Conservation (phyloP, 331 rosid genomes). For the Quercus lobata region DNA sequence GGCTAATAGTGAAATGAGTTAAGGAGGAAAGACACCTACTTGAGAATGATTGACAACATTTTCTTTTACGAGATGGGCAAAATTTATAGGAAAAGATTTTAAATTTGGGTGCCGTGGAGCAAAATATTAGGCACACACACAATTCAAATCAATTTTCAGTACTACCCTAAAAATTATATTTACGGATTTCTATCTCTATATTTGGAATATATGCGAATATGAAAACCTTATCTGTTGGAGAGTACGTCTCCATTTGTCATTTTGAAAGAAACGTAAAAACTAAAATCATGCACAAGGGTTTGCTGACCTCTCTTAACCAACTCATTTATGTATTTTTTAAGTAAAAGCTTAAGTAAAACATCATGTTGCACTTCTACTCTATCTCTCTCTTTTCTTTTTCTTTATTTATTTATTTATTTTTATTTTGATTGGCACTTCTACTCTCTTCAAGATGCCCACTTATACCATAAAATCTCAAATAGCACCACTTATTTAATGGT, state of each 20-base stretch:
- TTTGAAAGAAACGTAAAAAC: conserved; percentile 22
- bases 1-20: not conserved
- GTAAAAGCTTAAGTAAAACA: not conserved
- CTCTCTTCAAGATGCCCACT: not conserved
- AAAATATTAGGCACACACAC: too few relatives aligned
- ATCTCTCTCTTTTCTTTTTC: not conserved
- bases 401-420: too few relatives aligned
- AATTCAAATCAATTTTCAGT: too few relatives aligned
- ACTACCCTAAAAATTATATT: too few relatives aligned
- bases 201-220: too few relatives aligned
- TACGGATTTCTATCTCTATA: too few relatives aligned
- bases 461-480: not conserved
- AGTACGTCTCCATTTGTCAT: conserved; percentile 14
- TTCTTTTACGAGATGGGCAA: not conserved
- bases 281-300: conserved; percentile 1
- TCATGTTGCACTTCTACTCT: not conserved
- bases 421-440: not conserved
- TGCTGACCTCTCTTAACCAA: conserved; percentile 2
- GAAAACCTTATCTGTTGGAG: not conserved
- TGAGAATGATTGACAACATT: conserved; percentile 12
- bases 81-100: not conserved
- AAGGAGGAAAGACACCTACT: not conserved
- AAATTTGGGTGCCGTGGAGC: not conserved
- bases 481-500: not conserved
- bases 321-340: conserved; percentile 9